Evolutionary conservation across 257 asterid genomes (phyloP).

Genomic region (Haberlea rhodopensis): DNA sequence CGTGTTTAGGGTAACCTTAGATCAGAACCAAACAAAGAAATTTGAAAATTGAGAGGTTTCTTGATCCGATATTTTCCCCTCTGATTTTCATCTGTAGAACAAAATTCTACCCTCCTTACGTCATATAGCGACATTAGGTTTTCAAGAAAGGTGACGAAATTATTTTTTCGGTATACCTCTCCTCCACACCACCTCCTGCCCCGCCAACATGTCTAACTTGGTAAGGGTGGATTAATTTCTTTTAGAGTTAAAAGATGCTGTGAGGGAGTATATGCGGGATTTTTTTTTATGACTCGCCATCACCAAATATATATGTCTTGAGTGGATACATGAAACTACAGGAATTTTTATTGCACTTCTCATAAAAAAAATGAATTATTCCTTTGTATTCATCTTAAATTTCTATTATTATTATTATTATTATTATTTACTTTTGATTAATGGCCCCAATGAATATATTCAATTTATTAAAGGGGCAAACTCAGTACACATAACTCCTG

Average conservation of each 20-base stretch:
- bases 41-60: constrained; percentile 27
- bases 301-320: neutral
- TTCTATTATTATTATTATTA: neutral
- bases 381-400: neutral
- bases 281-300: neutral
- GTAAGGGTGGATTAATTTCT: neutral
- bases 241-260: neutral
- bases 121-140: too few species aligned
- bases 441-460: too few species aligned
- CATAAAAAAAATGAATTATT: neutral
- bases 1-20: constrained; percentile 43
- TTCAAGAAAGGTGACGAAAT: neutral
- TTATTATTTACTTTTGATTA: neutral
- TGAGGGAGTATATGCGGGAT: neutral
- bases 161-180: too few species aligned
- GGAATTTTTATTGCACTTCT: too few species aligned
- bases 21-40: constrained; percentile 40
- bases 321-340: neutral
- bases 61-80: constrained; percentile 19
- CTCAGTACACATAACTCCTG: too few species aligned
- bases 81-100: constrained; percentile 1
- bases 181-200: neutral
- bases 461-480: too few species aligned
- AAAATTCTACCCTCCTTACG: neutral
- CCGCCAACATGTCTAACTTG: neutral